Base-by-base conservation (phyloP, 73 alveolate genomes). In the Paramecium tetraurelia region DNA sequence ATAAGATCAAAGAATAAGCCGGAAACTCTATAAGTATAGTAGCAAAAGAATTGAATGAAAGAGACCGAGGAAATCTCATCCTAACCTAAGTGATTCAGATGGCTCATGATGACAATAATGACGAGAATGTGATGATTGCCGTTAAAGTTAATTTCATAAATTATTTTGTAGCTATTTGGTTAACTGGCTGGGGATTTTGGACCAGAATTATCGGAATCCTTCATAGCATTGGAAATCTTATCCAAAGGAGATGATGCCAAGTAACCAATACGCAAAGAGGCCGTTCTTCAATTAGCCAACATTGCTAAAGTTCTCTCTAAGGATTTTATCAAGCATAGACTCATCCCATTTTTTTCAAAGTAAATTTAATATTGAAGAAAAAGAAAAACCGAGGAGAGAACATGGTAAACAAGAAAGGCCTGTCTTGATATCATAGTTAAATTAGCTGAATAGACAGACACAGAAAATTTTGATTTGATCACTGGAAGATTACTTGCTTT, bases 401-500 rank as follows among this genome's bases (percentile, higher is more conserved):
- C 94, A 7, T 96, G 99, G 99, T 95, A 97, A 11, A 97, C 96
- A 20, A 95, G 99, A 86, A 95, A 95, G 71, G 94, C 97, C 3
- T 95, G 98, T 46, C 98, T 96, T 20, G 99, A 96, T 70, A 80
- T 88, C 16, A 87, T 96, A 10, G 96, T 97, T 8, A 92, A 90
- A 44, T 95, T 96, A 12, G 87, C 98, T 7, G 93, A 84, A 31
- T 58, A 93, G 14, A 86, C 95, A 44, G 85, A 95, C 6, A 92
- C 88, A n/a, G 96, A 95, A 80, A 75, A 75, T 35, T 41, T 75
- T 38, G 87, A 75, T 38, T 35, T 75, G 18, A 41, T 41, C 12
- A 75, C 87, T 50, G 90, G 16, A 93, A 93, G 71, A 46, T 92
- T 24, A 80, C 59, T 10, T 31, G 88, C 53, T 85, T 95, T 22